Percentiles rank a stretch among this genome's conserved stretches.
These are phyloP conservation scores for Lepidium africanum DNA, from an alignment of 345 rosid species.

Conservation along the genomic window DNA sequence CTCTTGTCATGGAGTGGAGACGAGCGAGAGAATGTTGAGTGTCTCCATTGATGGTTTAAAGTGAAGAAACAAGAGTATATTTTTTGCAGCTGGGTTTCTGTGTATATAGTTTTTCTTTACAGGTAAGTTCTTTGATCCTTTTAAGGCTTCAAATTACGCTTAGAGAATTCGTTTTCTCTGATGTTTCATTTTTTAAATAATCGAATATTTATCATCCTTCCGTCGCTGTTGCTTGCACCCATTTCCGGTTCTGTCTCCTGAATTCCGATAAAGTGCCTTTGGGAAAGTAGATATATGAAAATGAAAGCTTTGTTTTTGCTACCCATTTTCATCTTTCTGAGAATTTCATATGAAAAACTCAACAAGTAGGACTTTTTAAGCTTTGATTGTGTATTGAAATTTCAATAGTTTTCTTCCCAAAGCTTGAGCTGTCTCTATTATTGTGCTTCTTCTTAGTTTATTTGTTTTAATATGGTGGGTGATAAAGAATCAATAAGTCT, in stretches of 20 bases:
- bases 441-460: background rate
- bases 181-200: background rate
- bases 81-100: background rate
- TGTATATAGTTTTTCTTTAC: background rate
- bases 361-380: background rate
- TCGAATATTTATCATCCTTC: background rate
- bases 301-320: background rate
- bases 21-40: constrained; percentile 2
- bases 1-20: constrained; percentile 4
- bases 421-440: background rate
- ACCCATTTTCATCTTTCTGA: constrained; percentile 6
- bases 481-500: background rate
- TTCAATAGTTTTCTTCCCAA: background rate
- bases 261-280: background rate
- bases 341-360: background rate
- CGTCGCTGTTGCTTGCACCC: constrained; percentile 16
- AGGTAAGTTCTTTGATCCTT: constrained; percentile 13
- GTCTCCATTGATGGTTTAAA: constrained; percentile 8
- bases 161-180: background rate
- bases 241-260: background rate
- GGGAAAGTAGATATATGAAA: background rate
- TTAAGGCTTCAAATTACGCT: background rate
- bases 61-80: background rate
- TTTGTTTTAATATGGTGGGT: background rate
- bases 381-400: background rate